Conservation (phyloP, 2,329 filamentous ascomycete genomes). For the Pleochaeta shiraiana region DNA sequence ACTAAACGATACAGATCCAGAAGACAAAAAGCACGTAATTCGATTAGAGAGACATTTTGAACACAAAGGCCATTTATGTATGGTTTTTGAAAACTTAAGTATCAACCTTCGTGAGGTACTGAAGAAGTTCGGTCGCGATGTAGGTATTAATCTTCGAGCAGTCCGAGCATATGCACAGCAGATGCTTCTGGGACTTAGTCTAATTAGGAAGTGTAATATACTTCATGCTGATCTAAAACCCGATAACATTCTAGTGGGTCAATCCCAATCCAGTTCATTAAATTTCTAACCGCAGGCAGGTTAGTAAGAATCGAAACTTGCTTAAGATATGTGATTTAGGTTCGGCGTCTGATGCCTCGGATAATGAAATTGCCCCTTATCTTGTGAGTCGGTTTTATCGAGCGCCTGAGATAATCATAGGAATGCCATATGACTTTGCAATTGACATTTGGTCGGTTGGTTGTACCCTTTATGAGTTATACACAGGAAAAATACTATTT, state of each 20-base stretch:
- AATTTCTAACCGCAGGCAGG: slow-evolving; percentile 20
- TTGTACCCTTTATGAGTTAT: slow-evolving; percentile 90
- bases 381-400: slow-evolving; percentile 95
- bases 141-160: slow-evolving; percentile 74
- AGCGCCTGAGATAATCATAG: slow-evolving; percentile 89
- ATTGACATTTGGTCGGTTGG: slow-evolving; percentile 98
- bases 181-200: slow-evolving; percentile 72
- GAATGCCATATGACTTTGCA: slow-evolving; percentile 85
- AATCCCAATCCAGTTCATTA: not conserved
- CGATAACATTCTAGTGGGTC: slow-evolving; percentile 58
- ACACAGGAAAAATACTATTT: slow-evolving; percentile 94
- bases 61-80: slow-evolving; percentile 85
- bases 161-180: slow-evolving; percentile 82
- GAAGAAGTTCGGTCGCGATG: slow-evolving; percentile 87
- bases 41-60: slow-evolving; percentile 75
- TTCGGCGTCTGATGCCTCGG: slow-evolving; percentile 79
- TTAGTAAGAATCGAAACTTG: slow-evolving; percentile 61
- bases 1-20: slow-evolving; percentile 63
- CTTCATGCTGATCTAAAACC: slow-evolving; percentile 94
- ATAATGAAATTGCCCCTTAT: slow-evolving; percentile 85
- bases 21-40: slow-evolving; percentile 82
- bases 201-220: slow-evolving; percentile 81
- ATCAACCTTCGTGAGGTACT: slow-evolving; percentile 86
- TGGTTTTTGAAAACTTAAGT: slow-evolving; percentile 89
- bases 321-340: slow-evolving; percentile 94